Evolutionary conservation across 2,329 filamentous ascomycete species (phyloP).

Genomic region (Aspergillus viridinutans): DNA sequence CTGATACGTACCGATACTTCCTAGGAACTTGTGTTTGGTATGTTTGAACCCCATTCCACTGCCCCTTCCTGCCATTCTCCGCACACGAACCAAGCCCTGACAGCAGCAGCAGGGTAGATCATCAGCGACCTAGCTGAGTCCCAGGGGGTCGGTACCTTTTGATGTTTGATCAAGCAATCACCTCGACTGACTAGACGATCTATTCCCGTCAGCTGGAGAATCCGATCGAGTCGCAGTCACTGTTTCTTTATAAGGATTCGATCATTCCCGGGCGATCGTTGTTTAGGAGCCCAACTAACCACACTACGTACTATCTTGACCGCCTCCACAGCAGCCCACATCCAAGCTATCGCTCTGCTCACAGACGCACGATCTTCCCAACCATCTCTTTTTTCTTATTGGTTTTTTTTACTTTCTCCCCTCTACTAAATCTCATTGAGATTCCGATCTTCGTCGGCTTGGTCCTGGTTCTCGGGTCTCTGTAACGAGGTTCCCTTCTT

Average conservation of each 20-base stretch:
- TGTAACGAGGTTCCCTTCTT: not conserved
- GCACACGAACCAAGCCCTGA: not conserved
- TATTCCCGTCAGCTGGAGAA: not conserved
- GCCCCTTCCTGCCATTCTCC: not conserved
- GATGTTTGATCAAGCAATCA: not conserved
- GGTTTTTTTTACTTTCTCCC: not conserved
- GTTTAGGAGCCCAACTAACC: not conserved
- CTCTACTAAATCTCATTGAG: not conserved
- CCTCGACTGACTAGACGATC: not conserved
- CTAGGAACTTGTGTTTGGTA: not conserved
- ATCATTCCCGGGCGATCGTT: not conserved
- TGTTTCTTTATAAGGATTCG: not conserved
- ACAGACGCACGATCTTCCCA: slow-evolving; percentile 4
- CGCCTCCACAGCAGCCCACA: slow-evolving; percentile 25
- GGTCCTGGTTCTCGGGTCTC: not conserved
- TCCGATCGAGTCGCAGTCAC: not conserved
- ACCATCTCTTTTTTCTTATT: slow-evolving; percentile 1
- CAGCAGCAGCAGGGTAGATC: not conserved
- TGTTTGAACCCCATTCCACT: not conserved
- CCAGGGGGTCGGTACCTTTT: not conserved
- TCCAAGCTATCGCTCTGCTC: slow-evolving; percentile 1
- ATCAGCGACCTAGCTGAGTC: not conserved
- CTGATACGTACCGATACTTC: not conserved
- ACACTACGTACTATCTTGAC: slow-evolving; percentile 15
- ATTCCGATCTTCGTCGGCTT: not conserved